phyloP scores from a whole-genome alignment of 169 alveolate genomes.

The Cryptosporidium tyzzeri region DNA sequence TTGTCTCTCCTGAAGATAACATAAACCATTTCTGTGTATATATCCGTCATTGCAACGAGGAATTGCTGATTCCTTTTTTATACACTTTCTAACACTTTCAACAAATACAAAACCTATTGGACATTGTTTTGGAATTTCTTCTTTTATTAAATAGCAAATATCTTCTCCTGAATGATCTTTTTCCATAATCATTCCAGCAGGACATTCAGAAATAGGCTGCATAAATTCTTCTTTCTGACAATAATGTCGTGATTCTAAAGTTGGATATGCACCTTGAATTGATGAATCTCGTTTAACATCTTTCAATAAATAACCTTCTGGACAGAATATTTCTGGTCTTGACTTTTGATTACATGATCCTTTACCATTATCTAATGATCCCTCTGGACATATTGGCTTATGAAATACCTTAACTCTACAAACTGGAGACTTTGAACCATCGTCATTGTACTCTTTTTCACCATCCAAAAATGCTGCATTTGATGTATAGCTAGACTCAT shows the following conservation, averaged over 20 bases:
- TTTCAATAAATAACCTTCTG: slow-evolving; percentile 37
- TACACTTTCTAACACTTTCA: slow-evolving; percentile 24
- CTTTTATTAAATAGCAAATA: slow-evolving; percentile 13
- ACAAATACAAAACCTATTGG: slow-evolving; percentile 33
- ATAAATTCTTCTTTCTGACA: slow-evolving; percentile 41
- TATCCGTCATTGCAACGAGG: slow-evolving; percentile 41
- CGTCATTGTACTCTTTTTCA: slow-evolving; percentile 26
- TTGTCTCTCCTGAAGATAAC: slow-evolving; percentile 33
- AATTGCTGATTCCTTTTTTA: slow-evolving; percentile 7
- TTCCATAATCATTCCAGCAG: slow-evolving; percentile 35
- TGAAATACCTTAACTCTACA: slow-evolving; percentile 68
- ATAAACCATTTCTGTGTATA: slow-evolving; percentile 26
- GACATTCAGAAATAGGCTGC: slow-evolving; percentile 62
- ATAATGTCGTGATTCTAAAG: background rate
- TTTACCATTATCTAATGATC: slow-evolving; percentile 5
- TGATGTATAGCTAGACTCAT: slow-evolving; percentile 20
- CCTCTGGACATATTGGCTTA: slow-evolving; percentile 52
- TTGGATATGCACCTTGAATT: background rate
- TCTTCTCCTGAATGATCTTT: slow-evolving; percentile 37
- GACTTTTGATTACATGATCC: slow-evolving; percentile 14
- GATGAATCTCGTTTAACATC: slow-evolving; percentile 1
- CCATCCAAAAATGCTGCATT: slow-evolving; percentile 50
- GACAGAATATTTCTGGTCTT: slow-evolving; percentile 55
- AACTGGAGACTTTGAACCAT: slow-evolving; percentile 35
- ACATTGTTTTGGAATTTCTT: slow-evolving; percentile 51